Percentiles rank a stretch among this genome's conserved stretches.
Evolutionary conservation across 73 alveolate genomes (phyloP).

Genomic region (Paramecium tetraurelia): DNA sequence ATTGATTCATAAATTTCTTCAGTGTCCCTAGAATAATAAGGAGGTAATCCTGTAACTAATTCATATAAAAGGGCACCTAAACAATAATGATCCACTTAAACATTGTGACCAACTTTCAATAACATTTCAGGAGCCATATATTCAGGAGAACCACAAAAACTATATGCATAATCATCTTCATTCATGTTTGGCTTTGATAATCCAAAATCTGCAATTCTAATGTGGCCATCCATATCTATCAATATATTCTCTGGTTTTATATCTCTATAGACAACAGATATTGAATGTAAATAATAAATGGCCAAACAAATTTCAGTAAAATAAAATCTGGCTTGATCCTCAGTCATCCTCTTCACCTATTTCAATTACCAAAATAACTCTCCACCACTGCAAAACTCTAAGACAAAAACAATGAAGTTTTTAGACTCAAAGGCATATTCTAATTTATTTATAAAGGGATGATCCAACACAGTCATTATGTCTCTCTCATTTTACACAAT

Average conservation of each 20-base stretch:
- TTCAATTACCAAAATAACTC: slow-evolving; percentile 82
- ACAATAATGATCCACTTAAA: slow-evolving; percentile 66
- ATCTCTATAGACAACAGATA: slow-evolving; percentile 66
- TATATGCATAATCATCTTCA: slow-evolving; percentile 59
- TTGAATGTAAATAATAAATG: slow-evolving; percentile 68
- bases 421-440: slow-evolving; percentile 77
- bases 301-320: slow-evolving; percentile 71
- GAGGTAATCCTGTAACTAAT: slow-evolving; percentile 70
- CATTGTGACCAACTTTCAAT: slow-evolving; percentile 64
- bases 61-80: slow-evolving; percentile 72
- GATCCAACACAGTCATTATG: slow-evolving; percentile 63
- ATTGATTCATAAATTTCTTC: slow-evolving; percentile 62
- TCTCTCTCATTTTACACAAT: slow-evolving; percentile 61
- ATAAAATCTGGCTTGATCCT: slow-evolving; percentile 70
- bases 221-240: slow-evolving; percentile 71
- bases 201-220: slow-evolving; percentile 77
- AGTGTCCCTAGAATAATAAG: slow-evolving; percentile 56
- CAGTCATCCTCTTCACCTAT: slow-evolving; percentile 70
- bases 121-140: slow-evolving; percentile 75
- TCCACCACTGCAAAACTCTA: slow-evolving; percentile 90
- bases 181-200: slow-evolving; percentile 67
- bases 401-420: slow-evolving; percentile 66
- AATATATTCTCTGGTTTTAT: slow-evolving; percentile 80
- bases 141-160: slow-evolving; percentile 78
- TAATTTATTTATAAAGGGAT: slow-evolving; percentile 75